Percentiles rank a stretch among this genome's conserved stretches.
phyloP scores from a whole-genome alignment of 2,329 filamentous ascomycete genomes.

The Neofusicoccum kwambonambiense region DNA sequence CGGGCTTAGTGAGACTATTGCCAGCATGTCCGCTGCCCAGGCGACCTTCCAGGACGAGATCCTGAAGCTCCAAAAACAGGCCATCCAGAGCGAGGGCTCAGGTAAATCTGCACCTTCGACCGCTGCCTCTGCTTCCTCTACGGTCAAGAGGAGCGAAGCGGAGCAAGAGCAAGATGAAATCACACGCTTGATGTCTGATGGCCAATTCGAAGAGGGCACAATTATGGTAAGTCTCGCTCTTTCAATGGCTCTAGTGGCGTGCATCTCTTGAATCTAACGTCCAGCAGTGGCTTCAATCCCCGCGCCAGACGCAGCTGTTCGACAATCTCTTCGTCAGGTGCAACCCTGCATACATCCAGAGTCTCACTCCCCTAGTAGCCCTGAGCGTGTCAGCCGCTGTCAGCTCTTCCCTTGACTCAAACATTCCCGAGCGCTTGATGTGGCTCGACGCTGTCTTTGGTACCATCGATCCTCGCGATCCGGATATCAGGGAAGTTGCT shows the following conservation, averaged over 20 bases:
- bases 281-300: conserved; percentile 61
- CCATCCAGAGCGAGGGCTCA: conserved; percentile 41
- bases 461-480: conserved; percentile 54
- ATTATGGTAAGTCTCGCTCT: conserved; percentile 34
- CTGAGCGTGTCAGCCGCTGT: conserved; percentile 64
- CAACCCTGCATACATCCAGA: conserved; percentile 56
- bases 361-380: conserved; percentile 57
- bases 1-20: conserved; percentile 66
- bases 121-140: background rate
- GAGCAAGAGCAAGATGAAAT: conserved; percentile 62
- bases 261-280: conserved; percentile 9
- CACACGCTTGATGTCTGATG: conserved; percentile 60
- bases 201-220: conserved; percentile 48
- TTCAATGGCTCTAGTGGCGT: background rate
- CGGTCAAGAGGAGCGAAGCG: conserved; percentile 45
- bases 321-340: conserved; percentile 60
- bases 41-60: conserved; percentile 63
- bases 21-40: conserved; percentile 67
- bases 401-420: conserved; percentile 54
- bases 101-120: conserved; percentile 44
- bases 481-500: conserved; percentile 56
- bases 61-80: conserved; percentile 41
- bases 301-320: conserved; percentile 59
- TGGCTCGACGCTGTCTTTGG: conserved; percentile 59
- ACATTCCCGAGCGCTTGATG: conserved; percentile 54